A percentile compares a stretch with the other conserved stretches of the same genome.
Evolutionary conservation across 1,139 yeast genomes (phyloP).

Genomic region (Lizanozyma gosingica): DNA sequence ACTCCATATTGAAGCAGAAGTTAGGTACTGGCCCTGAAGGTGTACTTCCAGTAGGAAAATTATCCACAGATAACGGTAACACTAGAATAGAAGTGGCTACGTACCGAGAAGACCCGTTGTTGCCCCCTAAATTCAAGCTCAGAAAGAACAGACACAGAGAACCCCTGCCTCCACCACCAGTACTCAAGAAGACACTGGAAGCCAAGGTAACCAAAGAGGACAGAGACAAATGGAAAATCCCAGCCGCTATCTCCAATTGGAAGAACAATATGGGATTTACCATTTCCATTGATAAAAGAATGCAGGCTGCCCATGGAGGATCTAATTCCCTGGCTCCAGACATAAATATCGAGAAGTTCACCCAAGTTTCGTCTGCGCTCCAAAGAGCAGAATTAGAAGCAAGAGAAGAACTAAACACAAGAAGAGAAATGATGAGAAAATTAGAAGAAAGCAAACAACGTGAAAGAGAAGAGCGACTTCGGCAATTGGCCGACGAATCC

Average conservation of each 20-base stretch:
- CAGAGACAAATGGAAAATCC: constrained; percentile 77
- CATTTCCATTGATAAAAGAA: constrained; percentile 69
- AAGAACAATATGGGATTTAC: constrained; percentile 90
- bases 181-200: constrained; percentile 36
- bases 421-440: constrained; percentile 50
- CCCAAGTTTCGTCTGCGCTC: constrained; percentile 60
- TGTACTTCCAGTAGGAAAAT: too few species aligned
- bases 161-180: constrained; percentile 58
- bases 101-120: constrained; percentile 69
- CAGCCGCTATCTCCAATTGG: constrained; percentile 93
- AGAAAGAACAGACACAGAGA: constrained; percentile 63
- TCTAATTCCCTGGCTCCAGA: constrained; percentile 15
- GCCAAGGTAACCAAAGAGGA: constrained; percentile 65
- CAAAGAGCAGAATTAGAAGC: constrained; percentile 69
- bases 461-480: constrained; percentile 52
- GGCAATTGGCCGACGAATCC: constrained; percentile 51
- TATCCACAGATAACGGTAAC: constrained; percentile 8
- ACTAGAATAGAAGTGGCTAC: constrained; percentile 24
- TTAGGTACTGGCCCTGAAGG: constrained; percentile 8
- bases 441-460: constrained; percentile 46
- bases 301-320: constrained; percentile 47
- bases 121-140: constrained; percentile 72
- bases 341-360: constrained; percentile 52
- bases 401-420: constrained; percentile 53
- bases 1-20: constrained; percentile 14